phyloP scores from a whole-genome alignment of 2,329 filamentous ascomycete genomes.

The Penicillium sp. region DNA sequence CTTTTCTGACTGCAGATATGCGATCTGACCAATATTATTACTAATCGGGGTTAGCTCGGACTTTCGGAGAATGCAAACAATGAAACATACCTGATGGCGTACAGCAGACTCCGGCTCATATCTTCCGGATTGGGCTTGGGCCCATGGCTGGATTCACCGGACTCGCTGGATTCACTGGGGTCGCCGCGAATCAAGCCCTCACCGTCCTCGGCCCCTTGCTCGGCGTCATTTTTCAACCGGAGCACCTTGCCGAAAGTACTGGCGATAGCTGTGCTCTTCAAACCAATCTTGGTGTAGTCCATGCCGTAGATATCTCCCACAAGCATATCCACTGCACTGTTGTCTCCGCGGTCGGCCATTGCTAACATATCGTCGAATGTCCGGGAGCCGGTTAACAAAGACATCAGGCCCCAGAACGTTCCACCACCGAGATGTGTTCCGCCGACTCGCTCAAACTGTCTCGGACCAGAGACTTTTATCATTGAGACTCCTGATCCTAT shows the following conservation, averaged over 20 bases:
- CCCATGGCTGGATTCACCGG: slow-evolving; percentile 33
- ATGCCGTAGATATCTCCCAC: slow-evolving; percentile 97
- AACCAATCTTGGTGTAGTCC: slow-evolving; percentile 91
- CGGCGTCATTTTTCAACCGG: slow-evolving; percentile 82
- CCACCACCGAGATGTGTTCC: slow-evolving; percentile 93
- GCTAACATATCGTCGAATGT: slow-evolving; percentile 98
- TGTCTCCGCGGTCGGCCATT: slow-evolving; percentile 87
- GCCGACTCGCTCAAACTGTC: slow-evolving; percentile 83
- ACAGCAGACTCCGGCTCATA: slow-evolving; percentile 85
- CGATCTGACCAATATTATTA: slow-evolving; percentile 98
- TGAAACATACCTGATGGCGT: slow-evolving; percentile 68
- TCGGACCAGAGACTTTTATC: slow-evolving; percentile 90
- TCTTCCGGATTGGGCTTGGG: slow-evolving; percentile 72
- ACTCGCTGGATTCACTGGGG: slow-evolving; percentile 39
- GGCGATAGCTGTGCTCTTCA: slow-evolving; percentile 94
- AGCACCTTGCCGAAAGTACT: slow-evolving; percentile 97
- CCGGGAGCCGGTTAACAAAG: slow-evolving; percentile 84
- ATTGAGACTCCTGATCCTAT: slow-evolving; percentile 97
- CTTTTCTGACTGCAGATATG: slow-evolving; percentile 94
- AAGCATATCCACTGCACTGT: slow-evolving; percentile 89
- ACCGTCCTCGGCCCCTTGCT: slow-evolving; percentile 72
- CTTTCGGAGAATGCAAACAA: slow-evolving; percentile 2
- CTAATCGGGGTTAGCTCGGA: slow-evolving; percentile 46
- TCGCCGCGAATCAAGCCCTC: slow-evolving; percentile 55
- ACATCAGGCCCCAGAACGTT: slow-evolving; percentile 95